Base-by-base conservation (phyloP, 2,329 filamentous ascomycete genomes). In the Diaporthe sp. region DNA sequence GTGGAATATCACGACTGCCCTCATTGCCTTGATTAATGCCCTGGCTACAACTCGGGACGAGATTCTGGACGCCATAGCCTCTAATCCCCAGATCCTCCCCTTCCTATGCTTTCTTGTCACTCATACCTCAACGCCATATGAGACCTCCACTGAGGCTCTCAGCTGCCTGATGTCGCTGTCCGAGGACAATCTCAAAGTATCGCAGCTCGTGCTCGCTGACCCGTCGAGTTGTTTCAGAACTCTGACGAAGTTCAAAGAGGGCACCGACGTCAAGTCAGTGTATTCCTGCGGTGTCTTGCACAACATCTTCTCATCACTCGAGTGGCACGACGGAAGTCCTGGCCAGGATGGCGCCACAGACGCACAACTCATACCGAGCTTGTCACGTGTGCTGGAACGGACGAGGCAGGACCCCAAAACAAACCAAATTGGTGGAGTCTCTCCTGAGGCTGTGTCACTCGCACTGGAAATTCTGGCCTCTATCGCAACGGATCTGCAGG, bases 381-480 rank as follows among this genome's bases (percentile, higher is more conserved):
- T 92, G 39, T 81, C 84, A 10, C 80, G 79, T 7, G 82, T 82
- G 0, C 79, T 89, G n/a, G 83, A 84, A 70, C 81, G 81, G 73
- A 81, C 83, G 4, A 79, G 78, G n/a, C 77, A 82, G 22, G 78
- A 78, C 31, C 62, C 74, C 12, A 77, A 75, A 55, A 78, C 73
- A 76, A 80, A 65, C 17, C 77, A 72, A 78, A 25, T 80, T 79
- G 80, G 86, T 49, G 85, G 82, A 44, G 76, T 82, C 28, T 82
- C 82, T 73, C 86, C 83, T 79, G 88, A 90, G 77, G 85, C 88
- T 53, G 82, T 89, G 70, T 86, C 89, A 79, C 82, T 91, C 22
- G 90, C 90, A 4, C 83, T 94, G 0, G 91, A 93, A 81, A 89
- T 92, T 22, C 84, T 93, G 0, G 92, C 91, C 5, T 91, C 91